Evolutionary conservation across 176 grass and related monocot species (phyloP).

Genomic region (Metroxylon sagu): DNA sequence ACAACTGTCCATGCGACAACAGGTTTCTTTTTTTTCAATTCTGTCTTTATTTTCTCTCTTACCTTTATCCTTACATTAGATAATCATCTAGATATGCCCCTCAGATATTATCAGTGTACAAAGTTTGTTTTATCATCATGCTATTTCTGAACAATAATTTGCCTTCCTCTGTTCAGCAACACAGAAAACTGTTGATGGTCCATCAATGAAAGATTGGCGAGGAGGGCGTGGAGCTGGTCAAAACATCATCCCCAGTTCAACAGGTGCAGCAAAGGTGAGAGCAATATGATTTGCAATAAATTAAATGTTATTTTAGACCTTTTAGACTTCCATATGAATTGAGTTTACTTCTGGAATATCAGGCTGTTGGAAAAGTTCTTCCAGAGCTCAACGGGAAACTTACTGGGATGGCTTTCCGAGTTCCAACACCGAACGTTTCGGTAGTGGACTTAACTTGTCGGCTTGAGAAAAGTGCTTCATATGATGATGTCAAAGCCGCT

Average conservation of each 20-base stretch:
- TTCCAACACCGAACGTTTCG: slow-evolving; percentile 95
- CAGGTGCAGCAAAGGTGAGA: slow-evolving; percentile 93
- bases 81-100: no score
- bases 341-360: slow-evolving; percentile 1
- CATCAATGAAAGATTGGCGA: slow-evolving; percentile 97
- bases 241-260: slow-evolving; percentile 99
- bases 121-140: background rate
- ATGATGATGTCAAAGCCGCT: slow-evolving; percentile 95
- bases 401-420: slow-evolving; percentile 95
- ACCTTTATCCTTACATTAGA: no score
- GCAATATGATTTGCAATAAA: background rate
- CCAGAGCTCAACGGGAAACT: slow-evolving; percentile 91
- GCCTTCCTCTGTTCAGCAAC: slow-evolving; percentile 48
- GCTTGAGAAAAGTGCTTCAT: slow-evolving; percentile 81
- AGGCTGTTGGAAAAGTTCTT: slow-evolving; percentile 97
- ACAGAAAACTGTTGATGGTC: slow-evolving; percentile 95
- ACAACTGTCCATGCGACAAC: slow-evolving; percentile 98
- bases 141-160: slow-evolving; percentile 6
- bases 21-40: slow-evolving; percentile 35
- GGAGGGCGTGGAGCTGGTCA: slow-evolving; percentile 91
- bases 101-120: no score
- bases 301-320: no score
- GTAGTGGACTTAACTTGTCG: slow-evolving; percentile 98
- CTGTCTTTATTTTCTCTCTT: no score
- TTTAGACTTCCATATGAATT: no score